Conservation (phyloP, 83 land plant genomes). For the Larix sibirica region DNA sequence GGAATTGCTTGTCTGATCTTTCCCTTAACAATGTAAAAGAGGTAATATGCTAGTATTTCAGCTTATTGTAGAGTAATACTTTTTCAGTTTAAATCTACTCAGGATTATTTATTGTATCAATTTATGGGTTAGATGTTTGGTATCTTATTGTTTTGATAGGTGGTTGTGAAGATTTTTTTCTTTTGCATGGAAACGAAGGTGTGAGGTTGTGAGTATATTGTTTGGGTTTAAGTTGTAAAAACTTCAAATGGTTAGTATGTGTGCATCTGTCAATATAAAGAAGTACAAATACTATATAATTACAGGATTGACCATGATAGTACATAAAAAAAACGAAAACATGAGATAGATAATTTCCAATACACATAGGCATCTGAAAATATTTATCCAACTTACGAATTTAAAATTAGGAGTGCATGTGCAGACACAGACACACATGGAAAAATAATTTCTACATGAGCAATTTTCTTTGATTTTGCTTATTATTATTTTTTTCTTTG, state of each 20-base stretch:
- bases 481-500: too few relatives aligned
- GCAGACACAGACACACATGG: too few relatives aligned
- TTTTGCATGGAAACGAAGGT: neutral
- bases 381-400: neutral
- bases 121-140: neutral
- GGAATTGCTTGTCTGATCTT: slow-evolving; percentile 45
- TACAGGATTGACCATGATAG: neutral
- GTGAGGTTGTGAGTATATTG: neutral
- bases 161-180: neutral
- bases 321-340: neutral
- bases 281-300: neutral
- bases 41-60: slow-evolving; percentile 24
- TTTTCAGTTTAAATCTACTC: neutral
- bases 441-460: too few relatives aligned
- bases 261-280: neutral
- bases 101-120: neutral
- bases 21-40: slow-evolving; percentile 48
- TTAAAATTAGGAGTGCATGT: neutral
- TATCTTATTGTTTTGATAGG: neutral
- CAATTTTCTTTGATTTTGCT: too few relatives aligned
- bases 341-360: neutral
- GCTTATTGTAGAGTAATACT: too few relatives aligned
- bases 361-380: too few relatives aligned
- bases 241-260: neutral
- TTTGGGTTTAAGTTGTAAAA: neutral